Base-by-base conservation (phyloP, 805 yeast genomes). In the Helenozyma baotianmanensis region DNA sequence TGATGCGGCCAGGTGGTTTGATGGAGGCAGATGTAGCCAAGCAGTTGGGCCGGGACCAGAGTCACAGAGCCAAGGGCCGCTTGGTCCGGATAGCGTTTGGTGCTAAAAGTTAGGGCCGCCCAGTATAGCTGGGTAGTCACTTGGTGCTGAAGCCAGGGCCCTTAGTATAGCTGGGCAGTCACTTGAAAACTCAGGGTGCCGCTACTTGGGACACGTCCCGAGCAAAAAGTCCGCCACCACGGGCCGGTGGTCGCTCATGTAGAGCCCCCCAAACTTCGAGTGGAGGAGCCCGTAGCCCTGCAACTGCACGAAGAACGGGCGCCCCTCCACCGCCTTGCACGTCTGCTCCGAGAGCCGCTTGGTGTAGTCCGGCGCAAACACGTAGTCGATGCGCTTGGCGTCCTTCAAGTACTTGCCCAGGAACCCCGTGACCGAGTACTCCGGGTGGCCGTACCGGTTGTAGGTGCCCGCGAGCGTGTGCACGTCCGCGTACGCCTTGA, bases 221-320 rank as follows among this genome's bases (percentile, higher is more conserved):
- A 47, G 9, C 15, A 17, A 10, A 23, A 44, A 57, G 29, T 60
- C 64, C 3, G 54, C 63, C 24, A 60, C 56, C 27, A 60, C 31
- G 4, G 66, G 66, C 18, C 66, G 47, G 40, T 60, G 66, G 38
- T 60, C 64, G 38, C 64, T 59, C 53, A 60, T 52, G 39, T 59
- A 60, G 1, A 35, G 35, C 4, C 61, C 61, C 23, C 53, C 48
- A 33, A 42, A 60, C 40, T 58, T 58, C 11, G 64, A 58, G 34
- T 60, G 64, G 17, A 60, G 40, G 38, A 60, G 31, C 14, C 58
- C 64, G 40, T 45, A 60, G 19, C 51, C 49, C n/a, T 35, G 35
- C 11, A 58, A 38, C 27, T 37, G 40, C 12, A 59, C 25, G 6
- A 37, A 37, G 9, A 43, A 39, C 29, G 41, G 39, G 23, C 41